Evolutionary conservation across 2,329 filamentous ascomycete genomes (phyloP), one percentile per base, ranked within the genome.

Genomic region (Ceratocystiopsis minuta): DNA sequence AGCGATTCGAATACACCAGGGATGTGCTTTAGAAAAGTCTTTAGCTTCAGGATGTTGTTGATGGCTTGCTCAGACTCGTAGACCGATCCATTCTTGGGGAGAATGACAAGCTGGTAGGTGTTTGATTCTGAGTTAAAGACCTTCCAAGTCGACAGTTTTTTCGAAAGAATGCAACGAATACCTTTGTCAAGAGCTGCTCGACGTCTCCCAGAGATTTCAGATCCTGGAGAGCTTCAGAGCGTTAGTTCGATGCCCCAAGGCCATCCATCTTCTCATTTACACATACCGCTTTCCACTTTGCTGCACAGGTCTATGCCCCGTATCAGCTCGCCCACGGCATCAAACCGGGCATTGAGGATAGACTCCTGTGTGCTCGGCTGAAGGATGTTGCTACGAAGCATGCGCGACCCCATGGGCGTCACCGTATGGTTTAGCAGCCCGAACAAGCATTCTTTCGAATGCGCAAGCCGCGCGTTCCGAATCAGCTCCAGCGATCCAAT

Each of bases 401-500:
- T 68, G 39, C 90, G 74, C 6, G 75, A 69, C 3, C 90, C 90
- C 85, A 96, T 96, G 0, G 83, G 80, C 0, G 90, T 96, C 16
- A 74, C 55, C 0, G 87, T 94, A 48, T 85, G 70, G 51, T 96
- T 92, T 37, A 98, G 61, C 0, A 96, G 58, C 0, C 87, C 87
- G 48, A 87, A 88, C 0, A 98, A 63, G 48, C 80, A 88, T 34
- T 88, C 75, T 48, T 77, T 83, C 0, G 86, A 93, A 49, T 80
- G 86, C 1, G 75, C 54, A 50, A 80, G 77, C 13, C 82, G 77
- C 0, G 87, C 55, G 49, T 95, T 98, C 52, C 94, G 85, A 20
- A 96, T 80, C 6, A 98, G 68, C 56, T 98, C 90, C 3, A 98
- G 65, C 0, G 85, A 85, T 34, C 78, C 71, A 24, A 95, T 84